Percentiles rank a stretch among this genome's conserved stretches.
phyloP scores from a whole-genome alignment of 2,329 filamentous ascomycete genomes.

The Alternaria panax region DNA sequence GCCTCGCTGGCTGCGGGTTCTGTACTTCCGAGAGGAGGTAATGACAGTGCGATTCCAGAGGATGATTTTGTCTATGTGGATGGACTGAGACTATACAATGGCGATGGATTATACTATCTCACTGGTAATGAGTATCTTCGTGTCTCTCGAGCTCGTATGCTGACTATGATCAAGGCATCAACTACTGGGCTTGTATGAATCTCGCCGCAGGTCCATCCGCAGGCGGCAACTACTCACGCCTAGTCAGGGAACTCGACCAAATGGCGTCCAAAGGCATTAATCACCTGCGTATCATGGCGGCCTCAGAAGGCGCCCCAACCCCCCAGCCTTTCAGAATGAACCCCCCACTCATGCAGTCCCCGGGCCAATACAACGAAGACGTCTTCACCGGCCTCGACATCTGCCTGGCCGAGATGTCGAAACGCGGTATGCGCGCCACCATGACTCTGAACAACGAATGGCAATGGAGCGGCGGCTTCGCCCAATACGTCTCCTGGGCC shows the following conservation, averaged over 20 bases:
- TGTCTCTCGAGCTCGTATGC: background rate
- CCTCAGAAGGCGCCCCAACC: constrained; percentile 50
- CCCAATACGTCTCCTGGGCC: constrained; percentile 51
- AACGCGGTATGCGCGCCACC: constrained; percentile 51
- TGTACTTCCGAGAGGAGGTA: constrained; percentile 9
- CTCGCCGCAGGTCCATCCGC: constrained; percentile 45
- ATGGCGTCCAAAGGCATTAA: constrained; percentile 52
- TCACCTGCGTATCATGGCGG: constrained; percentile 52
- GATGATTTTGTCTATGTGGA: constrained; percentile 50
- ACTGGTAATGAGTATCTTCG: constrained; percentile 26
- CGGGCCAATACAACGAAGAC: constrained; percentile 50
- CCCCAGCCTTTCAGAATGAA: constrained; percentile 52
- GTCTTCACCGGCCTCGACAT: constrained; percentile 49
- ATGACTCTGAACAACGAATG: constrained; percentile 52
- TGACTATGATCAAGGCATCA: constrained; percentile 37
- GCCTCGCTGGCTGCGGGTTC: constrained; percentile 21
- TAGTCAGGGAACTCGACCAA: constrained; percentile 50
- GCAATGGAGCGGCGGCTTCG: constrained; percentile 52
- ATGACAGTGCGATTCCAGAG: constrained; percentile 27
- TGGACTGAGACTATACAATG: constrained; percentile 44
- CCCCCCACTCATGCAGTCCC: constrained; percentile 46
- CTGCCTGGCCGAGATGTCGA: constrained; percentile 51
- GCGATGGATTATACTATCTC: constrained; percentile 47
- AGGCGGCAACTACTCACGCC: constrained; percentile 49
- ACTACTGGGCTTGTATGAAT: constrained; percentile 54